These are phyloP conservation scores for Pisolithus albus DNA, from an alignment of 768 basidiomycete species.

Conservation along the genomic window DNA sequence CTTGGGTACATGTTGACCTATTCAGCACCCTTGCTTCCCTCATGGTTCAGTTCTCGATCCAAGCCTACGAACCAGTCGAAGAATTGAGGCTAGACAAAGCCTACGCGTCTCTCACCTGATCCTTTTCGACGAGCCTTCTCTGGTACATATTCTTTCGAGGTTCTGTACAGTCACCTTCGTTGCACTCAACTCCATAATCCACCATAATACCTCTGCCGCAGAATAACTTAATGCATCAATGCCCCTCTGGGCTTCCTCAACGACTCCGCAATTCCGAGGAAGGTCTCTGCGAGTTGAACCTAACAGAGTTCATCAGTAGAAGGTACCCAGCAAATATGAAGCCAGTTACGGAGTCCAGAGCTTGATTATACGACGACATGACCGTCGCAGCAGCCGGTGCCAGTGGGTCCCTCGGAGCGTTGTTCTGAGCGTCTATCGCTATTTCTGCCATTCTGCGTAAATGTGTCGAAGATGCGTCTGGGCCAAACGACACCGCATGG, in stretches of 20 bases:
- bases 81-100: too few relatives aligned
- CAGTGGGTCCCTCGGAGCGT: slow-evolving; percentile 30
- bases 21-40: too few relatives aligned
- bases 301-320: slow-evolving; percentile 10
- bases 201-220: too few relatives aligned
- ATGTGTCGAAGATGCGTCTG: slow-evolving; percentile 6
- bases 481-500: slow-evolving; percentile 44
- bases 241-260: slow-evolving; percentile 44
- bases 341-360: slow-evolving; percentile 37
- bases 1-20: too few relatives aligned
- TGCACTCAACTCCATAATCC: too few relatives aligned
- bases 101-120: too few relatives aligned
- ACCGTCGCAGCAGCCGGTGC: slow-evolving; percentile 22
- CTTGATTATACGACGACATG: slow-evolving; percentile 38
- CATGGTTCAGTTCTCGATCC: too few relatives aligned
- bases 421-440: slow-evolving; percentile 38
- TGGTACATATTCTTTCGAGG: too few relatives aligned
- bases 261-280: slow-evolving; percentile 47
- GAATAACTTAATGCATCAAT: slow-evolving; percentile 25
- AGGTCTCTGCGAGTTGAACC: slow-evolving; percentile 47
- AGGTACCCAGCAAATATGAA: background rate
- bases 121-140: too few relatives aligned
- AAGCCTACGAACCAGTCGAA: too few relatives aligned
- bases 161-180: too few relatives aligned
- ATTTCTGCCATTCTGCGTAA: slow-evolving; percentile 41